Evolutionary conservation across 2,329 filamentous ascomycete species (phyloP), one percentile per base, ranked within the genome.

Genomic region (Colletotrichum viniferum): DNA sequence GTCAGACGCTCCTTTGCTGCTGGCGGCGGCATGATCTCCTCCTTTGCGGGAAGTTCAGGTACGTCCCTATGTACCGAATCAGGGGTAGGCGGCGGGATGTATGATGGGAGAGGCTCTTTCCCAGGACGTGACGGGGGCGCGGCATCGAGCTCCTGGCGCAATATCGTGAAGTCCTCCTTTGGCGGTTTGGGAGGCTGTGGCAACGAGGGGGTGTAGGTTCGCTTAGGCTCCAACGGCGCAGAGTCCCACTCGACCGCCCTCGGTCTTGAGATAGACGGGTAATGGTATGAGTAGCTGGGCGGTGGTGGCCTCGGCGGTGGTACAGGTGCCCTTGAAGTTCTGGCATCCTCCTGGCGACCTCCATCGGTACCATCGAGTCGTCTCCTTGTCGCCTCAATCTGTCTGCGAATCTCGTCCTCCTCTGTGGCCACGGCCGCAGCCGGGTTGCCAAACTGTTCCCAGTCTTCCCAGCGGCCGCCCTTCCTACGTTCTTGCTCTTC

Each of bases 1-100:
- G 94, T 95, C 79, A 95, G 94, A 63, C 92, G 83, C 73, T 93
- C 84, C 84, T 92, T 88, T 77, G 89, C 86, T 4, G 84, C 81
- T 5, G 80, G 78, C 36, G 62, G 14, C 26, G 36, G 67, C 12
- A 28, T 62, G 0, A 70, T 72, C 61, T 67, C 52, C 71, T 84
- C 82, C 69, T 88, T 88, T 5, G 84, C 84, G 1, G 86, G 86
- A 8, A 76, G 32, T 36, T 76, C 84, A 81, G 21, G 82, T 77
- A 34, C 82, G 83, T 14, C 79, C 76, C 21, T 71, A 10, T 32
- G 64, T 38, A 10, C 32, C 18, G 64, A 30, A 24, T 68, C 58
- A 1, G 68, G 62, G 13, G 60, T 71, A 3, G 76, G 64, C 13
- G 69, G 56, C 4, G 71, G 67, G 18, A 66, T 68, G 24, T 77